phyloP scores from a whole-genome alignment of 345 rosid genomes.

The Zanthoxylum bungeanum region DNA sequence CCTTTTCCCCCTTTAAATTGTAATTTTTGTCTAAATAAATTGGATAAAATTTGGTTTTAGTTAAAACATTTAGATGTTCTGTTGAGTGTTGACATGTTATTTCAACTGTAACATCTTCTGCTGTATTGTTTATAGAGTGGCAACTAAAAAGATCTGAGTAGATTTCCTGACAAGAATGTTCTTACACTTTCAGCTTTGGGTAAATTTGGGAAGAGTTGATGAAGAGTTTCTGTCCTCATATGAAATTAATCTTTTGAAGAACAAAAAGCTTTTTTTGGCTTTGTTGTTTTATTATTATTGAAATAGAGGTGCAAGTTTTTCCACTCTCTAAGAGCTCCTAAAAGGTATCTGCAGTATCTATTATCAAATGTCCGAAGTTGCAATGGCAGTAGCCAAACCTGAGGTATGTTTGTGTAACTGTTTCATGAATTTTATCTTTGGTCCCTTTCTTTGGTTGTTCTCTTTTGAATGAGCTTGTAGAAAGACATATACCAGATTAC shows the following conservation, averaged over 20 bases:
- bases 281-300: constrained; percentile 16
- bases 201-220: constrained; percentile 25
- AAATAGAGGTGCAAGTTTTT: constrained; percentile 16
- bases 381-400: constrained; percentile 52
- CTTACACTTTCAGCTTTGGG: constrained; percentile 8
- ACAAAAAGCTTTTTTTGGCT: constrained; percentile 12
- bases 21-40: background rate
- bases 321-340: background rate
- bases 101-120: constrained; percentile 7
- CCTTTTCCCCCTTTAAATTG: too few species aligned
- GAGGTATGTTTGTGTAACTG: constrained; percentile 37
- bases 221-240: constrained; percentile 15
- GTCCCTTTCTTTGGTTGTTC: background rate
- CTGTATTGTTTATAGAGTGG: background rate
- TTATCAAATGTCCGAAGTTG: constrained; percentile 47
- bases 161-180: constrained; percentile 24
- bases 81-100: background rate
- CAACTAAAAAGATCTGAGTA: constrained; percentile 12
- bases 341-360: constrained; percentile 9
- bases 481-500: background rate
- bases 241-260: constrained; percentile 21
- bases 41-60: background rate
- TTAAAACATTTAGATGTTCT: background rate
- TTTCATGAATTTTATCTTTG: background rate
- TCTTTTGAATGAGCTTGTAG: background rate